Base-by-base conservation (phyloP, 495 filamentous ascomycete genomes). In the Aspergillus affinis region DNA sequence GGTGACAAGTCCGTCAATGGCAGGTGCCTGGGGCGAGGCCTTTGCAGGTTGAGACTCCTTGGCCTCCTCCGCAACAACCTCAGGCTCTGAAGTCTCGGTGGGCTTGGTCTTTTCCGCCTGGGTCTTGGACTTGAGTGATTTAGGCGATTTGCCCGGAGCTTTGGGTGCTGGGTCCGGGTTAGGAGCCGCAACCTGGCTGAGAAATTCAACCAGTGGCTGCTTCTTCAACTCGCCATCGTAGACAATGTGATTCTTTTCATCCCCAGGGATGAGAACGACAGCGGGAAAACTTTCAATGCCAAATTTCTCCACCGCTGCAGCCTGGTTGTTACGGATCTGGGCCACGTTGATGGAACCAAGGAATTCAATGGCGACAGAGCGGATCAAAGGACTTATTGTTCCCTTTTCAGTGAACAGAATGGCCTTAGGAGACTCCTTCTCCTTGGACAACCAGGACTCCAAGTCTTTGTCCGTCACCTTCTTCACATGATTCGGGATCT, bases 341-440 rank as follows among this genome's bases (percentile, higher is more conserved):
- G 89, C 92, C 57, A 99, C 80, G 13, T 81, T 81, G 65, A 97
- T 86, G 48, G 83, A 83, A 29, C 87, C 93, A n/a, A 92, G 77
- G 72, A 93, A 98, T 61, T 98, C 95, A 59, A 96, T 90, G 1
- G 95, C 93, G 23, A 98, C 69, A 30, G 91, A 86, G 73, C 89
- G 90, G 57, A 96, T 81, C 15, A 97, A 76, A 10, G 92, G 81
- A 70, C 90, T 90, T 0, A 89, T 93, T 15, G 88, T 88, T 1
- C 93, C 93, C 75, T 98, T 98, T 59, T 97, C 91, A 2, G 90
- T 97, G 75, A 99, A 98, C 13, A 98, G 78, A 47, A 99, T 86
- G 5, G 90, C 92, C 78, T 96, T 98, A 41, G 90, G 83, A 6
- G 83, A 82, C 45, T 90, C 85, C 58, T 91, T 89, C 48, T 86